Base-by-base conservation (phyloP, 192 early-diverging fungal species). In the Linderina pennispora region DNA sequence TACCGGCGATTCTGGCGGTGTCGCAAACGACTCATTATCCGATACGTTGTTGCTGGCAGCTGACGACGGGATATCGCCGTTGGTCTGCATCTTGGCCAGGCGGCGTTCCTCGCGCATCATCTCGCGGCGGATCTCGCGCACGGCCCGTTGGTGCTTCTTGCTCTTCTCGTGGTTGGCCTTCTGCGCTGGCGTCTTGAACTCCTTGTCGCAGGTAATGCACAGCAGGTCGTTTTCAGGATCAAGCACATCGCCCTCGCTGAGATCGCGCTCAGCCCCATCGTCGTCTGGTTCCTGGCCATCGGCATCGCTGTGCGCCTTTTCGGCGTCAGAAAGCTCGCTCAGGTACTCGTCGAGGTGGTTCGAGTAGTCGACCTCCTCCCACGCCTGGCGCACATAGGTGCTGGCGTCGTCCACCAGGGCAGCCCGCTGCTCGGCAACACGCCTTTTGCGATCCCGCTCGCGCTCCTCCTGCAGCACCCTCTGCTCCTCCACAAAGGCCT, bases 141-240 rank as follows among this genome's bases (percentile, higher is more conserved):
- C 88, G 22, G 79, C 83, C 56, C 89, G 81, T 8, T 82, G 53
- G 57, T 99, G 96, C 48, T 88, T 88, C 56, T 88, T 90, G 34
- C 89, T 90, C 50, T 78, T 52, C 46, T 91, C 87, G 54, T 99
- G 96, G 50, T 87, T 95, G 23, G 68, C 69, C 74, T 77, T 84
- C 74, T 94, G 82, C 10, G 80, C 64, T 23, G 84, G 78, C 18
- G 80, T 82, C 47, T 89, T 89, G 66, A 97, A 99, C 22, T 47
- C 62, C 56, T 92, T 97, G 49, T 91, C 78, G 64, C 96, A 99
- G 2, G 83, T 84, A 10, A 85, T 79, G 53, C 96, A 99, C 32
- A 80, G 80, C 26, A 85, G 84, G 9, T 82, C 84, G 44, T 88
- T 79, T 23, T 67, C 82, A 23, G 57, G 76, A 2, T 74, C 58